Evolutionary conservation across 805 yeast genomes (phyloP).

Genomic region (Metschnikowia cubensis): DNA sequence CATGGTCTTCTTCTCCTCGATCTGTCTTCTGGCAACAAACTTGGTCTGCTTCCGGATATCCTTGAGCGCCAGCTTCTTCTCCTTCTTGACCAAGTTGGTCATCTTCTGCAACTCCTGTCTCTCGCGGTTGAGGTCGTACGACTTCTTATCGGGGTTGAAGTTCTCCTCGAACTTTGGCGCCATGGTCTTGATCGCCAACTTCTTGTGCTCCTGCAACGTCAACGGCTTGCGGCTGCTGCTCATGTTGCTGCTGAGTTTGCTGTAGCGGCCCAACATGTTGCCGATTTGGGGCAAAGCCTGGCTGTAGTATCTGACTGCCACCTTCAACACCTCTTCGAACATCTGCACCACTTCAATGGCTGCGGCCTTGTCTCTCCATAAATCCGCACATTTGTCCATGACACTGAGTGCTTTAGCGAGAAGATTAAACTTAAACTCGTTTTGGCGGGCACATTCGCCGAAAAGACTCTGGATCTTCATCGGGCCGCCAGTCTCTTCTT

Average conservation of each 20-base stretch:
- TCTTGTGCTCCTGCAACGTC: constrained; percentile 75
- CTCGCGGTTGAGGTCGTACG: constrained; percentile 77
- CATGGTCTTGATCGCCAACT: constrained; percentile 76
- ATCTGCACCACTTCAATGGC: constrained; percentile 56
- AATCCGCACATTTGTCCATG: constrained; percentile 27
- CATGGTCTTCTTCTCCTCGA: constrained; percentile 69
- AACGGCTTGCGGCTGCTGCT: constrained; percentile 50
- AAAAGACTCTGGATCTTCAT: constrained; percentile 12
- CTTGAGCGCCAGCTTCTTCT: constrained; percentile 79
- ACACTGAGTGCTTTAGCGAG: constrained; percentile 30
- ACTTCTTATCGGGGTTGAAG: constrained; percentile 92
- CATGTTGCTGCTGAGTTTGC: constrained; percentile 39
- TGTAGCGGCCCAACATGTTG: constrained; percentile 40
- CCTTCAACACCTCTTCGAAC: constrained; percentile 40
- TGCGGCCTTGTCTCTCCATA: constrained; percentile 64
- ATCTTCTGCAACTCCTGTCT: constrained; percentile 82
- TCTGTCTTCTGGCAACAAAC: constrained; percentile 82
- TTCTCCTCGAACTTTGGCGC: constrained; percentile 94
- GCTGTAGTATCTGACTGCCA: constrained; percentile 34
- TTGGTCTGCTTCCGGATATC: constrained; percentile 87
- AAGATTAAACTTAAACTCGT: constrained; percentile 26
- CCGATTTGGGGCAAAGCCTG: constrained; percentile 27
- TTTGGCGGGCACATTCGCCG: constrained; percentile 7
- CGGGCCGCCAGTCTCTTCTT: constrained; percentile 3
- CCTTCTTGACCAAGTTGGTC: constrained; percentile 83